Base-by-base conservation (phyloP, 306 rosid genomes). In the Lathyrus sativus region DNA sequence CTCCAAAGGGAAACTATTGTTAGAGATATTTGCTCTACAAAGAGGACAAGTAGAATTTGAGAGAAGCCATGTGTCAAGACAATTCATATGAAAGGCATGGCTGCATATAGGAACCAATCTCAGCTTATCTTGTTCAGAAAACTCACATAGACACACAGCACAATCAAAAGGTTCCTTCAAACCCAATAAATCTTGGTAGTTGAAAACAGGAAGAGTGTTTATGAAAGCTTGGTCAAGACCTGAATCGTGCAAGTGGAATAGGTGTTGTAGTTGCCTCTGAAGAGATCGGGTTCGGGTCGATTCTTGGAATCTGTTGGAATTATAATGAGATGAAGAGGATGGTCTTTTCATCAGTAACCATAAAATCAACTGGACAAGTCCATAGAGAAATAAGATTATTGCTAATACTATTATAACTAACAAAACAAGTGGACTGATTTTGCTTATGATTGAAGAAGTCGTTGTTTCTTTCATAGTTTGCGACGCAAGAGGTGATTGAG, bases 21-120 rank as follows among this genome's bases (percentile, higher is more conserved):
- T 58, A 19, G 78, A 70, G 59, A 86, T 79, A 69, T 85, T 68
- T 1, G 85, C 78, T 78, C 96, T 82, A 67, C 98, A 92, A 22
- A 92, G 96, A 70, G 98, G 98, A 63, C 98, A 92, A 12, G 98
- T 90, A 11, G 90, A 85, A 31, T 85, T 88, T 11, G 98, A 86
- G 10, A 89, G 86, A 13, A 92, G 96, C 98, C 98, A 92, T 12
- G 89, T 86, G 71, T 90, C 98, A 19, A 92, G 86, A 61, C 98
- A 92, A 38, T 71, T 70, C 50, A 80, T 76, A 73, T 92, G 98
- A 66, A 92, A 92, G 6, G 98, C 96, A 74, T 92, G 98, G 35
- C 91, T 75, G 67, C 98, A 92, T 2, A 53, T 15, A 0, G 98
- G 98, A 57, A 92, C 83, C 80, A 90, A 73, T 42, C 98, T 86